Evolutionary conservation across 2,329 filamentous ascomycete species (phyloP), one percentile per base, ranked within the genome.

Genomic region (Hymenoscyphus fraxineus): DNA sequence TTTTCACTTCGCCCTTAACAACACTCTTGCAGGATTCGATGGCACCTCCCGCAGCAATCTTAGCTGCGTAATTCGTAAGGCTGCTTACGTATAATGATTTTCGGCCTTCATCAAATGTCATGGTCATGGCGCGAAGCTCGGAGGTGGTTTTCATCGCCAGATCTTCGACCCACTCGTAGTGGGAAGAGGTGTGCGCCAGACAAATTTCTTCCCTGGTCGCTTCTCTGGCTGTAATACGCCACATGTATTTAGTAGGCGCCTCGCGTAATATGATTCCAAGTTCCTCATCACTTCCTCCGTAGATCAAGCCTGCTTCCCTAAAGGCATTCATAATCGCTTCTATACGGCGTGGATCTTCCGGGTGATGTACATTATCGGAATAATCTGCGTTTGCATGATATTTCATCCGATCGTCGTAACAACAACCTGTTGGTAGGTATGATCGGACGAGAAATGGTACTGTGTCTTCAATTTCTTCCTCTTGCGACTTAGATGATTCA

Each of bases 11-110:
- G 3, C 91, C 90, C 2, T 84, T 83, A 31, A 95, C 89, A 4
- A 99, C 92, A n/a, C 91, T 90, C 76, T 93, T 90, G 78, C 93
- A 97, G 0, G 93, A 96, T 78, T 99, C 95, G 67, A 99, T 97
- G 16, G 94, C 93, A 55, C 94, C 94, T 38, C 95, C 95, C 13
- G 91, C 92, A 1, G 95, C 94, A 40, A 99, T 82, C 47, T 91
- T 82, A 0, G 93, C 90, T 39, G 92, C 93, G 55, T 88, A 86
- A 72, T 88, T 94, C 0, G 92, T 96, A 75, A 93, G 85, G 59
- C 85, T 86, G 61, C 94, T 93, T 64, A 96, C 91, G 72, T 95
- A 95, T 13, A 95, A 84, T 0, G 91, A 95, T 70, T 91, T 90
- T 38, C 89, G 83, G 0, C 86, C 87, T 65, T 85, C 81, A 65